These are phyloP conservation scores for Dryas integrifolia DNA, from an alignment of 331 rosid genomes.

Conservation along the genomic window DNA sequence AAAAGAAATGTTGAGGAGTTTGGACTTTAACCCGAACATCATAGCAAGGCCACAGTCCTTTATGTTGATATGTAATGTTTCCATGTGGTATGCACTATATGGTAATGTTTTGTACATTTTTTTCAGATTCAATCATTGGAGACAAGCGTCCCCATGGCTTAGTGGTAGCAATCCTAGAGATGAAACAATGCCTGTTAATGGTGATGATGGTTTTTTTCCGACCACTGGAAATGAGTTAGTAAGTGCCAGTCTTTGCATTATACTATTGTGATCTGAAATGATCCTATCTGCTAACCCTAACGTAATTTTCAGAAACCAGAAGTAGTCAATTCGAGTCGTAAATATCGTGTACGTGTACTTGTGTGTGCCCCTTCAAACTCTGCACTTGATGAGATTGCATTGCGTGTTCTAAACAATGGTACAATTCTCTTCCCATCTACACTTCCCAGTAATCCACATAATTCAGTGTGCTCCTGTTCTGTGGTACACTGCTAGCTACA, in stretches of 20 bases:
- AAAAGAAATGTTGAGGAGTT: not conserved
- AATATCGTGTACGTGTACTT: slow-evolving; percentile 81
- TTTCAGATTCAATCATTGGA: slow-evolving; percentile 66
- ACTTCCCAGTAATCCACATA: not conserved
- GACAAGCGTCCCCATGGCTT: slow-evolving; percentile 75
- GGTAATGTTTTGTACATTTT: slow-evolving; percentile 17
- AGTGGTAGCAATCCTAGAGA: slow-evolving; percentile 69
- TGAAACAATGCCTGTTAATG: slow-evolving; percentile 66
- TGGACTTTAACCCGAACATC: not conserved
- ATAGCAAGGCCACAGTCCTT: not conserved
- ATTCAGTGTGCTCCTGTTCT: not conserved
- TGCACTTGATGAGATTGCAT: slow-evolving; percentile 90
- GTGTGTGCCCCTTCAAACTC: slow-evolving; percentile 97
- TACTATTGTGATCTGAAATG: slow-evolving; percentile 20
- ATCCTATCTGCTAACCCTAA: slow-evolving; percentile 31
- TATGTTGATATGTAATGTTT: not conserved
- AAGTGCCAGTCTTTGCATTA: slow-evolving; percentile 24
- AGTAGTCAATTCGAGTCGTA: slow-evolving; percentile 71
- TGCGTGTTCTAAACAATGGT: slow-evolving; percentile 84
- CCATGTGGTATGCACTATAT: not conserved
- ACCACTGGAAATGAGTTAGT: slow-evolving; percentile 82
- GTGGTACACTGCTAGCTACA: not conserved
- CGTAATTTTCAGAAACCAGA: slow-evolving; percentile 71
- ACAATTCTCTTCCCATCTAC: slow-evolving; percentile 17
- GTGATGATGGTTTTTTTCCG: slow-evolving; percentile 84